Base-by-base conservation (phyloP, 305 asterid genomes). In the Lippia alba region DNA sequence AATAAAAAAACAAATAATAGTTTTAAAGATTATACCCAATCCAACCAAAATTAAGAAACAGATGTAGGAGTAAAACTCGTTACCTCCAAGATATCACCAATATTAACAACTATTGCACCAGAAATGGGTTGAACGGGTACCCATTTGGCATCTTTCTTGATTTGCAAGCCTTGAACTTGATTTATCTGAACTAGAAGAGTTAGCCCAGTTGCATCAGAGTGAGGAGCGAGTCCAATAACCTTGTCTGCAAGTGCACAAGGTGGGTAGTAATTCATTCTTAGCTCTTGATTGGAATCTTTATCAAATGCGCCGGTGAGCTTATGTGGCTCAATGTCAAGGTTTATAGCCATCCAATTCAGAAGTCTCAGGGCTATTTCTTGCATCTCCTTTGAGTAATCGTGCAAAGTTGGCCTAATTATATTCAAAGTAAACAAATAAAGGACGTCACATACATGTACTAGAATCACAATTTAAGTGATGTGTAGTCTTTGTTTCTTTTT, bases 61-160 rank as follows among this genome's bases (percentile, higher is more conserved):
- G 18, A 48, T 48, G 8, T 12, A 48, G 18, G 54, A 14, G n/a
- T 48, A 12, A 48, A 6, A 4, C 8, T 15, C 8, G 46, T 17
- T 76, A 82, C 85, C 85, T 80, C 83, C 64, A 77, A 56, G 61
- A 80, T 16, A 44, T 72, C 85, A n/a, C 87, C 87, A 78, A 83
- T 63, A 69, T 83, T 77, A 45, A 80, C 67, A 11, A 72, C 69
- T 15, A 83, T 65, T 44, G 82, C 87, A 24, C 64, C 79, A 0
- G 74, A 58, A 41, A 83, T 39, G n/a, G 85, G 83, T 18, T 65
- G 72, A 44, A 83, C 48, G 15, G 79, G 79, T 3, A 74, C 55
- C 87, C 85, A 83, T 18, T 45, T 61, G 44, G 61, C 44, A 7
- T 75, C 68, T 69, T 77, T 77, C 70, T 44, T 70, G 66, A 80